Conservation (phyloP, 2,329 filamentous ascomycete species). For the Phyllosticta citrichinensis region DNA sequence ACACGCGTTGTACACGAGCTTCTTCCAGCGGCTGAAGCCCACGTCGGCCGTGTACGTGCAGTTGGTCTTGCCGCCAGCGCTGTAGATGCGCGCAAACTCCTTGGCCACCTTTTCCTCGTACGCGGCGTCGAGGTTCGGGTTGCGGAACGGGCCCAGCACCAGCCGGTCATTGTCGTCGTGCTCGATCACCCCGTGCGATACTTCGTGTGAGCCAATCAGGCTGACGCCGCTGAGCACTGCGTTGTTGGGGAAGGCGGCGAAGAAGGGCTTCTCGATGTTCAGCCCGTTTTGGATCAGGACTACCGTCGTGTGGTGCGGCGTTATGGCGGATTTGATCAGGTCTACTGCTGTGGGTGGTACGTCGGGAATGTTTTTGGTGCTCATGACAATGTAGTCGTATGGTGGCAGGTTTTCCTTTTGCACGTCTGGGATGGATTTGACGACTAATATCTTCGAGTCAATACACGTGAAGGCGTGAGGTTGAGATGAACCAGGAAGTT, state of each 20-base stretch:
- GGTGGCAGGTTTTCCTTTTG: slow-evolving; percentile 21
- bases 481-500: slow-evolving; percentile 3
- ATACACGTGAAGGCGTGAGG: background rate
- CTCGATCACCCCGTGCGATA: slow-evolving; percentile 36
- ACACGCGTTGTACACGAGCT: slow-evolving; percentile 42
- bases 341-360: slow-evolving; percentile 39
- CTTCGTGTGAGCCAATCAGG: slow-evolving; percentile 43
- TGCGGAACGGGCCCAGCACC: slow-evolving; percentile 41
- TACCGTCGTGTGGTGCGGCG: slow-evolving; percentile 41
- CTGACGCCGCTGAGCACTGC: slow-evolving; percentile 44
- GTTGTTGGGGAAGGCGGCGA: slow-evolving; percentile 41
- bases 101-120: slow-evolving; percentile 24
- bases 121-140: slow-evolving; percentile 21
- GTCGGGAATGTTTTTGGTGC: slow-evolving; percentile 51
- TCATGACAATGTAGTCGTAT: slow-evolving; percentile 48
- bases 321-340: slow-evolving; percentile 43
- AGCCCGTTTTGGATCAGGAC: slow-evolving; percentile 53
- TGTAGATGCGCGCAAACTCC: slow-evolving; percentile 40
- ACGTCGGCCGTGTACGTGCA: slow-evolving; percentile 35
- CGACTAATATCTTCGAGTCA: slow-evolving; percentile 25
- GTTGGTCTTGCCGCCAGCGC: slow-evolving; percentile 35
- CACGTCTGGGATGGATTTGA: slow-evolving; percentile 40
- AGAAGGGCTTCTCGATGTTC: slow-evolving; percentile 50
- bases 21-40: slow-evolving; percentile 37
- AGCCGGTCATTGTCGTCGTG: slow-evolving; percentile 45